phyloP scores from a whole-genome alignment of 495 filamentous ascomycete species.

The Staphylotrichum longicolle region DNA sequence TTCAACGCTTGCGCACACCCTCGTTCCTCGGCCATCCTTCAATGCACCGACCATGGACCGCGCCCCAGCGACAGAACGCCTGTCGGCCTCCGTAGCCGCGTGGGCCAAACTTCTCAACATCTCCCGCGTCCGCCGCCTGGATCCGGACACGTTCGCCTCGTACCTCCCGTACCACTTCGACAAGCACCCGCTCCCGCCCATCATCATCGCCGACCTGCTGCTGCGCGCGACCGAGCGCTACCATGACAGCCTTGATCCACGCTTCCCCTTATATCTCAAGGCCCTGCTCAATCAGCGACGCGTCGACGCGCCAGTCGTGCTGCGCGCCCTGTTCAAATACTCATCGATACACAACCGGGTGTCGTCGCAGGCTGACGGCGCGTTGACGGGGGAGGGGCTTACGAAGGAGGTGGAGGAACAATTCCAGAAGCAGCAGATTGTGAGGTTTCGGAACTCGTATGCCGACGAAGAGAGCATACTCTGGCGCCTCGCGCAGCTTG shows the following conservation, averaged over 20 bases:
- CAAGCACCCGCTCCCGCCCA: conserved; percentile 46
- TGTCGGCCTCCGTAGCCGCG: conserved; percentile 31
- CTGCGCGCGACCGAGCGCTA: conserved; percentile 51
- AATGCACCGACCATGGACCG: conserved; percentile 20
- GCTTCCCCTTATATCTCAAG: conserved; percentile 62
- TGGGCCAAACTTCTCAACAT: conserved; percentile 50
- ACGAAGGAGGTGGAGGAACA: conserved; percentile 20
- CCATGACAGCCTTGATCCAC: conserved; percentile 58
- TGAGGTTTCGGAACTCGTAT: conserved; percentile 52
- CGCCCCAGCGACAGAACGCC: conserved; percentile 16
- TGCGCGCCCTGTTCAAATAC: conserved; percentile 58
- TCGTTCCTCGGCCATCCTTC: too few relatives aligned
- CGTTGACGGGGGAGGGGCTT: conserved; percentile 25
- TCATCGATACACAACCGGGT: conserved; percentile 49
- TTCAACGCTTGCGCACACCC: too few relatives aligned
- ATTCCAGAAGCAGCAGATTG: conserved; percentile 22
- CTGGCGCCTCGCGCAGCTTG: conserved; percentile 48
- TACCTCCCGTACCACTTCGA: conserved; percentile 40
- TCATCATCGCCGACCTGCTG: conserved; percentile 57
- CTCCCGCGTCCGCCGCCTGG: conserved; percentile 48
- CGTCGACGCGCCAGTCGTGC: conserved; percentile 55
- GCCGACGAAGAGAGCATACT: conserved; percentile 51
- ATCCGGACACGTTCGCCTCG: conserved; percentile 45
- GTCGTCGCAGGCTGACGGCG: conserved; percentile 13
- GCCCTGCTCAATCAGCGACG: conserved; percentile 53